Conservation (phyloP, 371 early-diverging fungal genomes). For the Apophysomyces sp. region DNA sequence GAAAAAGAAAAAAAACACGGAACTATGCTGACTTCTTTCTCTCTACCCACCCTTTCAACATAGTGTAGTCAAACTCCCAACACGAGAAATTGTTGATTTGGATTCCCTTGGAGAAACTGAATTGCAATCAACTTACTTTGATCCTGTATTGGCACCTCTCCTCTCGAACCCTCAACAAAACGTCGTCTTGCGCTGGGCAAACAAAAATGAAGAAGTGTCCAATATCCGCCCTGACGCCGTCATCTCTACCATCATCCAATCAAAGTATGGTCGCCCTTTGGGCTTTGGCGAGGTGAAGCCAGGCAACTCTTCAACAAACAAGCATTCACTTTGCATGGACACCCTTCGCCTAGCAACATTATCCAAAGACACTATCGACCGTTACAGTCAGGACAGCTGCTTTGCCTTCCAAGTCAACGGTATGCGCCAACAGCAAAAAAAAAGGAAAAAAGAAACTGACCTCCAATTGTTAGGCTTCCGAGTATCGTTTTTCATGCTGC, state of each 20-base stretch:
- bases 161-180: not conserved
- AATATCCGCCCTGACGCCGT: constrained; percentile 11
- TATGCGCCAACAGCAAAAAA: constrained; percentile 7
- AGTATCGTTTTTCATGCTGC: constrained; percentile 5
- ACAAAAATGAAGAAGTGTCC: constrained; percentile 1
- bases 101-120: constrained; percentile 13
- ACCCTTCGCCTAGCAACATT: constrained; percentile 6
- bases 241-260: constrained; percentile 13
- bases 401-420: constrained; percentile 10
- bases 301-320: constrained; percentile 10
- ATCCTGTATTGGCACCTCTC: constrained; percentile 9
- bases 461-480: constrained; percentile 8
- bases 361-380: constrained; percentile 3
- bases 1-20: constrained; percentile 3
- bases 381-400: constrained; percentile 4
- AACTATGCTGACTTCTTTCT: not conserved
- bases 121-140: constrained; percentile 14
- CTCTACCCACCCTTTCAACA: constrained; percentile 4
- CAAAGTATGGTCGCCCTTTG: not conserved
- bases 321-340: constrained; percentile 11
- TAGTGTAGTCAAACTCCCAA: constrained; percentile 9
- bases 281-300: constrained; percentile 12
- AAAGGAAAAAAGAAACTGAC: constrained; percentile 7
- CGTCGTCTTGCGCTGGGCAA: constrained; percentile 11
- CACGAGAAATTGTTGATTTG: constrained; percentile 10